These are phyloP conservation scores for Panicum miliaceum DNA, from an alignment of 176 grass and related monocot species.

Conservation along the genomic window DNA sequence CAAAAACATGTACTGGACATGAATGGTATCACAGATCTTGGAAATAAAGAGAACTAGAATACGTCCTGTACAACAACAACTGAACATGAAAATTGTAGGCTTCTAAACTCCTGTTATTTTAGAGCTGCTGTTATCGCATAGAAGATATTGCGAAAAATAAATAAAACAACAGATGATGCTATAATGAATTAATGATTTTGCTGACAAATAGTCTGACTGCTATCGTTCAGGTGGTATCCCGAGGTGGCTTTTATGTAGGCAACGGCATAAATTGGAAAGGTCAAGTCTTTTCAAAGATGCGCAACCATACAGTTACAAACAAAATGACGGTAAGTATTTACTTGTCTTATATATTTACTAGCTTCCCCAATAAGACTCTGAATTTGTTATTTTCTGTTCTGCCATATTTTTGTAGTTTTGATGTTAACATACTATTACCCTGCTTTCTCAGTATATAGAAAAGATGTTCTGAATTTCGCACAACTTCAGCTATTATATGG, in stretches of 20 bases:
- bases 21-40: background rate
- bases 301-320: constrained; percentile 78
- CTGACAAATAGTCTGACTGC: constrained; percentile 10
- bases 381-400: background rate
- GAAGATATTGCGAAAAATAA: background rate
- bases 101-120: background rate
- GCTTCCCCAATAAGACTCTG: background rate
- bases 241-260: constrained; percentile 85
- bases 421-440: constrained; percentile 14
- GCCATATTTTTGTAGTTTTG: background rate
- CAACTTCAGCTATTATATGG: background rate
- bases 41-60: background rate
- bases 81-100: background rate
- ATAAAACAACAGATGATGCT: background rate
- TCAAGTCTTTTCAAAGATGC: constrained; percentile 89
- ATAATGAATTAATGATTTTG: constrained; percentile 26
- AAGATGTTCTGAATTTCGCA: background rate
- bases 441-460: background rate
- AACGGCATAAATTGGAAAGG: constrained; percentile 95
- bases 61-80: background rate
- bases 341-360: background rate
- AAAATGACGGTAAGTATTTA: constrained; percentile 69
- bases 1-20: background rate
- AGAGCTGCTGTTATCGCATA: background rate
- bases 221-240: constrained; percentile 69